phyloP scores from a whole-genome alignment of 345 rosid genomes.

The Linum lewisii region DNA sequence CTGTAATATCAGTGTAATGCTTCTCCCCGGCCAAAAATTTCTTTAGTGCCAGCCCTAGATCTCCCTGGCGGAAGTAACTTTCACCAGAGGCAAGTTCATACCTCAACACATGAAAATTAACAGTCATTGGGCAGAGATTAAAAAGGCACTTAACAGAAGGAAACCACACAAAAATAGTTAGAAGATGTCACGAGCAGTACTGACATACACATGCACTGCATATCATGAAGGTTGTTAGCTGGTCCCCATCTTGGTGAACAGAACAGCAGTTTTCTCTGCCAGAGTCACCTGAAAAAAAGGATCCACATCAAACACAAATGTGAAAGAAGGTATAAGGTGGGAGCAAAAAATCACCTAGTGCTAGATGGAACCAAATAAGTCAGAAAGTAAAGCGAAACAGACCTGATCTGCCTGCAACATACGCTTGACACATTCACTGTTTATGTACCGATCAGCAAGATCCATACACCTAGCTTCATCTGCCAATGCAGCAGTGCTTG shows the following conservation, averaged over 20 bases:
- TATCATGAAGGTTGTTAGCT: constrained; percentile 97
- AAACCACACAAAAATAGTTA: not conserved
- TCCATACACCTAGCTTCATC: constrained; percentile 99
- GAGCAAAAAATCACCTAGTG: constrained; percentile 1
- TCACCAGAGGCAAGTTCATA: constrained; percentile 98
- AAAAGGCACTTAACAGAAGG: constrained; percentile 6
- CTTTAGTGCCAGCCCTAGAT: constrained; percentile 90
- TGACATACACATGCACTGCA: constrained; percentile 98
- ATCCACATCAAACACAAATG: constrained; percentile 9
- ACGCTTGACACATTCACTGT: constrained; percentile 95
- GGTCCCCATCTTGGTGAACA: constrained; percentile 97
- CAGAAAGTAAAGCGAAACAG: constrained; percentile 13
- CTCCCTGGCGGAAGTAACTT: constrained; percentile 90
- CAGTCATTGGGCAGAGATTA: constrained; percentile 6
- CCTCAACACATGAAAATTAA: constrained; percentile 30
- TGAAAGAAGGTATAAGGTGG: constrained; percentile 2
- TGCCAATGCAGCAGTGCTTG: constrained; percentile 81
- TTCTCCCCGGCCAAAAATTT: constrained; percentile 95
- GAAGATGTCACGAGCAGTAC: constrained; percentile 12
- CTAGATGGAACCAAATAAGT: not conserved
- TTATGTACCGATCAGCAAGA: constrained; percentile 88
- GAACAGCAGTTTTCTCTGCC: constrained; percentile 90
- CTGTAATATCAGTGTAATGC: constrained; percentile 96
- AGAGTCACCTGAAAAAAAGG: constrained; percentile 49
- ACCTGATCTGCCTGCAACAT: constrained; percentile 99